These are phyloP conservation scores for Jasminum sambac DNA, from an alignment of 257 asterid genomes.

Conservation along the genomic window DNA sequence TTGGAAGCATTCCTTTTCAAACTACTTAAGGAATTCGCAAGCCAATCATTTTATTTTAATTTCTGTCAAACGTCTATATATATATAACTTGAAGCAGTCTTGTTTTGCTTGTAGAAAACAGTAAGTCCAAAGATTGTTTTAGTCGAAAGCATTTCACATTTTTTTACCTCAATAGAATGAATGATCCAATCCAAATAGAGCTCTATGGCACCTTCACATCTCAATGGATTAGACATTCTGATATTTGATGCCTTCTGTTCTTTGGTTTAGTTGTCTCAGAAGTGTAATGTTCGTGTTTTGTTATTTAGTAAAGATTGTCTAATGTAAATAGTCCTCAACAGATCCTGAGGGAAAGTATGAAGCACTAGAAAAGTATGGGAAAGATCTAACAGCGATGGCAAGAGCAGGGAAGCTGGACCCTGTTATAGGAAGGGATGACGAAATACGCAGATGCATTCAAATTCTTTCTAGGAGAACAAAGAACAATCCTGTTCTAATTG, in stretches of 20 bases:
- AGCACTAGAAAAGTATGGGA: constrained; percentile 88
- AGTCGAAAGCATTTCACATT: not conserved
- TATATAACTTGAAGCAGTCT: not conserved
- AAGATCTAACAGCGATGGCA: constrained; percentile 97
- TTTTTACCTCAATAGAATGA: not conserved
- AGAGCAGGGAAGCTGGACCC: constrained; percentile 97
- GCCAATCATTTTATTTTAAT: not conserved
- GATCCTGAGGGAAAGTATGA: constrained; percentile 98
- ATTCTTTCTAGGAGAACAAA: constrained; percentile 95
- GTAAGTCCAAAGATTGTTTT: not conserved
- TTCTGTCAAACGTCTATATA: no score
- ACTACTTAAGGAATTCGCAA: not conserved
- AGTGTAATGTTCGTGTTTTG: not conserved
- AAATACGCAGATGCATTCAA: constrained; percentile 96
- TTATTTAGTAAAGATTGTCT: constrained; percentile 4
- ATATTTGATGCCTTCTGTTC: not conserved
- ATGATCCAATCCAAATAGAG: constrained; percentile 2
- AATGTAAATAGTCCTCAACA: constrained; percentile 32
- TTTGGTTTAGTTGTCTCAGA: not conserved
- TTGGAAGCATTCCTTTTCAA: not conserved
- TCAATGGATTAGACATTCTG: not conserved
- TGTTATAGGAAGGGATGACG: constrained; percentile 97
- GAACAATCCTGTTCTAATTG: constrained; percentile 92
- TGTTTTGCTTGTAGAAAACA: not conserved
- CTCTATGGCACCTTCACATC: not conserved